These are phyloP conservation scores for Sporisorium graminicola DNA, from an alignment of 1,284 basidiomycete genomes.

Conservation along the genomic window DNA sequence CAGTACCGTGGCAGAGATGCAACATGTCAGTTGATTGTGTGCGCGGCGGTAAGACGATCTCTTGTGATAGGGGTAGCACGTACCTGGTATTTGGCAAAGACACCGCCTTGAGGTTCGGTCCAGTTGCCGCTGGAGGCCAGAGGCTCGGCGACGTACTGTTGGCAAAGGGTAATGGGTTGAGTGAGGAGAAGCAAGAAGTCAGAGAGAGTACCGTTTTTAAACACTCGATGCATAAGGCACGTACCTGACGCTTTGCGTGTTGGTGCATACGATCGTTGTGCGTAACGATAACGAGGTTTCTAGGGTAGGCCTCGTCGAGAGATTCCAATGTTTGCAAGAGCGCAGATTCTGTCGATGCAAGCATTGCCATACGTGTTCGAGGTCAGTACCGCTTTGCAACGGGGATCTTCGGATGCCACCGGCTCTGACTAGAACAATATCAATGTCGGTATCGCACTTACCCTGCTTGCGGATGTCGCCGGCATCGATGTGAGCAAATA, in stretches of 20 bases:
- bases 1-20: not conserved
- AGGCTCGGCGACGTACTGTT: conserved; percentile 16
- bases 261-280: not conserved
- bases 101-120: conserved; percentile 44
- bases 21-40: not conserved
- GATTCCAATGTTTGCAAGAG: conserved; percentile 21
- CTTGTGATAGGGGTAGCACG: not conserved
- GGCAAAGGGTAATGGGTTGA: not conserved
- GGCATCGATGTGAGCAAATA: conserved; percentile 1
- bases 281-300: conserved; percentile 35
- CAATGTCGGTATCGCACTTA: conserved; percentile 6
- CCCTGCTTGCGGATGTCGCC: conserved; percentile 24
- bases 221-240: not conserved
- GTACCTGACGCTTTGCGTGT: conserved; percentile 42
- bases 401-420: not conserved
- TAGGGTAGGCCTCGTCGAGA: conserved; percentile 29
- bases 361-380: not conserved
- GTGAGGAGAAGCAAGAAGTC: not conserved
- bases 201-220: not conserved
- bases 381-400: not conserved
- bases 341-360: conserved; percentile 5
- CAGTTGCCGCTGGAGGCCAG: conserved; percentile 32
- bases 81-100: conserved; percentile 53
- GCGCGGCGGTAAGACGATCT: not conserved
- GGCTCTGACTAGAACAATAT: not conserved